Evolutionary conservation across 2,329 filamentous ascomycete genomes (phyloP).

Genomic region (Fusarium stilboides): DNA sequence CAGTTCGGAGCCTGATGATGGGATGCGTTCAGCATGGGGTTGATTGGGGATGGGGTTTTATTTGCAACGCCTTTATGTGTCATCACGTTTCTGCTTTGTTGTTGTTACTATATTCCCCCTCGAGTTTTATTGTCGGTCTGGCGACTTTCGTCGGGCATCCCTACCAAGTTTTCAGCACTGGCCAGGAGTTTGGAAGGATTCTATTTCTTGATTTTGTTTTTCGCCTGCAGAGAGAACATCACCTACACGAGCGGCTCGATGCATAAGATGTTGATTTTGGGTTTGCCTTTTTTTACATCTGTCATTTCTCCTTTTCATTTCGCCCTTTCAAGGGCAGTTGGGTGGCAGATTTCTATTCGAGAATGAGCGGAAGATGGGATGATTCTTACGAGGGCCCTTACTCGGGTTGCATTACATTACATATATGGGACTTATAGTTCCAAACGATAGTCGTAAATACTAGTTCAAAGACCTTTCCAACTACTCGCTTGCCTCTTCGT

Average conservation of each 20-base stretch:
- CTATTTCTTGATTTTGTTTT: conserved; percentile 31
- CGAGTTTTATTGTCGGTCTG: conserved; percentile 44
- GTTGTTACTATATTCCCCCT: conserved; percentile 49
- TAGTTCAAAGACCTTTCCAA: conserved; percentile 43
- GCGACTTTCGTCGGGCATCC: conserved; percentile 31
- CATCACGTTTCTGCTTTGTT: conserved; percentile 47
- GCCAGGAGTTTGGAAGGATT: conserved; percentile 53
- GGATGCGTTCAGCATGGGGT: conserved; percentile 22
- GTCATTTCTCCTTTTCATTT: conserved; percentile 28
- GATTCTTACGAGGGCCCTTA: conserved; percentile 47
- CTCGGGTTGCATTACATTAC: conserved; percentile 47
- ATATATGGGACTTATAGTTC: conserved; percentile 42
- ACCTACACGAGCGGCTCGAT: conserved; percentile 50
- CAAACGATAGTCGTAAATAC: conserved; percentile 51
- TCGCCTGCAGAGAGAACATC: conserved; percentile 41
- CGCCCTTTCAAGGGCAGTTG: conserved; percentile 11
- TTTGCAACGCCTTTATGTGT: conserved; percentile 46
- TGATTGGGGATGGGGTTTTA: conserved; percentile 25
- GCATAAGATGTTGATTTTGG: conserved; percentile 43
- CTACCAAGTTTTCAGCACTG: conserved; percentile 48
- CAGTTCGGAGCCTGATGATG: conserved; percentile 24
- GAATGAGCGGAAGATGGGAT: conserved; percentile 50
- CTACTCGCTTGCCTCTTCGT: conserved; percentile 24
- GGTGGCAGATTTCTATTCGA: conserved; percentile 36
- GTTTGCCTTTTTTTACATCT: conserved; percentile 41